These are phyloP conservation scores for Desmodesmus armatus DNA, from an alignment of 139 green algal species.

Conservation along the genomic window DNA sequence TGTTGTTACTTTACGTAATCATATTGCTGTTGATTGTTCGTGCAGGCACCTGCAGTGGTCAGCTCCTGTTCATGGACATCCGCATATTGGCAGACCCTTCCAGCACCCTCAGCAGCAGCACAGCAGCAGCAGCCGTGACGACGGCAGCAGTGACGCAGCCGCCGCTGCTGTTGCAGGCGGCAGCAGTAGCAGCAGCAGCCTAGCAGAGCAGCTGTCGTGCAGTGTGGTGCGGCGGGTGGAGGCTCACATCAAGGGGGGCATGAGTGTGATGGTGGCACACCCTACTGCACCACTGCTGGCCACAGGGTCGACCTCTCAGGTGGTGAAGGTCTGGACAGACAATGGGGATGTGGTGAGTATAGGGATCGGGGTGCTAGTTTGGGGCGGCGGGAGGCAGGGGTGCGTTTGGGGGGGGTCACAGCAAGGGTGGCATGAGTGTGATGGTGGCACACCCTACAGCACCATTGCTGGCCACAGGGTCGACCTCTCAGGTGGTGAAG, in stretches of 20 bases:
- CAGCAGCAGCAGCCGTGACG: not conserved
- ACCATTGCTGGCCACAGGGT: conserved; percentile 84
- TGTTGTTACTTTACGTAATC: too few relatives aligned
- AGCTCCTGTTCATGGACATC: conserved; percentile 87
- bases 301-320: conserved; percentile 69
- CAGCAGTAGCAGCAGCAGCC: conserved; percentile 4
- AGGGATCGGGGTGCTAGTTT: too few relatives aligned
- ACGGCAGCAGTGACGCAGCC: conserved; percentile 7
- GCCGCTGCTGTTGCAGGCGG: conserved; percentile 7
- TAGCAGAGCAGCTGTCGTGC: conserved; percentile 16
- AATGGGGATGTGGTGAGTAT: conserved; percentile 69
- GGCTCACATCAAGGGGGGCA: conserved; percentile 77
- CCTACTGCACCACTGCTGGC: conserved; percentile 84
- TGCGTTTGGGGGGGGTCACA: conserved; percentile 75
- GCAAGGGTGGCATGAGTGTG: conserved; percentile 73
- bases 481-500: conserved; percentile 80
- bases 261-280: conserved; percentile 85
- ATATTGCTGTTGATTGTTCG: too few relatives aligned
- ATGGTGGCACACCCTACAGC: conserved; percentile 84
- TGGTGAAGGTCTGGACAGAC: conserved; percentile 83
- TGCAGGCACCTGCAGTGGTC: conserved; percentile 53
- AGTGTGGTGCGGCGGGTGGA: conserved; percentile 71
- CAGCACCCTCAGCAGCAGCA: not conserved
- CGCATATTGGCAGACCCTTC: conserved; percentile 57
- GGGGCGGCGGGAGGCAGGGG: too few relatives aligned